Evolutionary conservation across 1,284 basidiomycete genomes (phyloP), one percentile per base, ranked within the genome.

Genomic region (Omphalotus olearius): DNA sequence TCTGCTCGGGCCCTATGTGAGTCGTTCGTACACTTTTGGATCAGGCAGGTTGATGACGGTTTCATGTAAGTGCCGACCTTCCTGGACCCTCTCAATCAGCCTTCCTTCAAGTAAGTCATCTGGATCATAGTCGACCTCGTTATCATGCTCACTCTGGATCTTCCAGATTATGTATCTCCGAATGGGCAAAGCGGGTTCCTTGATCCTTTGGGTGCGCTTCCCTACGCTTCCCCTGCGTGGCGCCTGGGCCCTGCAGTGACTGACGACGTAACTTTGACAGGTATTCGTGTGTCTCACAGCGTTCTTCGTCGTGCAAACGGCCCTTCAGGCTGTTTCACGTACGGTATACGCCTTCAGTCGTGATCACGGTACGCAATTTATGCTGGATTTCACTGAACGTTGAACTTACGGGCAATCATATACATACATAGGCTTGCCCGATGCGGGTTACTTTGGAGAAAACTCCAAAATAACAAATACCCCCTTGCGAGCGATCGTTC

Each of bases 271-370:
- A 7, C 17, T 40, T 46, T 16, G 52, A 33, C 35, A 82, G 82
- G 71, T 74, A 35, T 82, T 88, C 56, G 88, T 93, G 20, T 91
- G 88, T 67, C 62, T 88, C 54, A 90, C 87, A 17, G 91, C 82
- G 1, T 91, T 91, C 71, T 92, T 91, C 67, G 89, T 93, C 44
- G 81, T 85, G 37, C 90, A 92, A 66, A 82, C 83, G 2, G 76
- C 88, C 20, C 75, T 93, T 3, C 94, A 97, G 68, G 93, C 93
- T 9, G 85, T 84, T 52, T 92, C 92, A 4, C 81, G 93, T 45
- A 89, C 91, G 0, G 74, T 95, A 40, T 96, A 92, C 62, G 94
- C 94, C 3, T 92, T 98, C 72, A 90, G 87, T 62, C 88, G 92
- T 52, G 92, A 94, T 63, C 79, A 80, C 50, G 85, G 83, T 78